Evolutionary conservation across 495 filamentous ascomycete genomes (phyloP), one percentile per base, ranked within the genome.

Genomic region (Penicillium soppii): DNA sequence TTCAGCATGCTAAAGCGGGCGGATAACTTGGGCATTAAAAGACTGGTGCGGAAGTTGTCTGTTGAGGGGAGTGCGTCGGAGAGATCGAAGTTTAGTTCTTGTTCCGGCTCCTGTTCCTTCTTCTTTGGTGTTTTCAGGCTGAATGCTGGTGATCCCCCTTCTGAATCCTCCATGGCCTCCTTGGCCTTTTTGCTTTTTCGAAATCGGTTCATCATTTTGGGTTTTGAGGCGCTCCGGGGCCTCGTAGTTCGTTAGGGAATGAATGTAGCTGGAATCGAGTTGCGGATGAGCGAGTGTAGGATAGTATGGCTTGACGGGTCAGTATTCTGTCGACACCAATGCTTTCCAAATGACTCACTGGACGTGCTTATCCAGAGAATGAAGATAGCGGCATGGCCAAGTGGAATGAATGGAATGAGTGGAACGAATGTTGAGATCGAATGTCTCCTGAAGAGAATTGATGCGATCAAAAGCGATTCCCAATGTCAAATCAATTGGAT

Each of bases 1-100:
- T 90, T 74, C 15, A 99, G 68, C 88, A 99, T 97, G 54, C 92
- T 97, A 66, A 99, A 99, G 3, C 94, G 82, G 15, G 94, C 90
- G 0, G 92, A 96, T 3, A 99, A 76, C 41, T 92, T 94, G 5
- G 91, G 89, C 94, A 99, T 96, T 20, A 99, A 69, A 38, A 97
- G 68, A 73, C 95, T 97, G 5, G 94, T 99, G n/a, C 94, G 86
- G 58, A 99, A 97, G 68, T 97, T 82, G 64, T 97, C 91, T 15
- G 74, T 82, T 0, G 91, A 78, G 3, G 94, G 94, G 5, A 99
- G 73, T 4, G 83, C 92, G 17, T 68, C 73, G 3, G 85, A 67
- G 15, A 97, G 70, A 52, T 97, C 87, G 33, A 97, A 57, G 25
- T 90, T 75, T 13, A 74, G 75, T 64, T 85, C 86, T 5, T 76